Conservation (phyloP, 2,329 filamentous ascomycete species). For the Ophiosphaerella korrae region DNA sequence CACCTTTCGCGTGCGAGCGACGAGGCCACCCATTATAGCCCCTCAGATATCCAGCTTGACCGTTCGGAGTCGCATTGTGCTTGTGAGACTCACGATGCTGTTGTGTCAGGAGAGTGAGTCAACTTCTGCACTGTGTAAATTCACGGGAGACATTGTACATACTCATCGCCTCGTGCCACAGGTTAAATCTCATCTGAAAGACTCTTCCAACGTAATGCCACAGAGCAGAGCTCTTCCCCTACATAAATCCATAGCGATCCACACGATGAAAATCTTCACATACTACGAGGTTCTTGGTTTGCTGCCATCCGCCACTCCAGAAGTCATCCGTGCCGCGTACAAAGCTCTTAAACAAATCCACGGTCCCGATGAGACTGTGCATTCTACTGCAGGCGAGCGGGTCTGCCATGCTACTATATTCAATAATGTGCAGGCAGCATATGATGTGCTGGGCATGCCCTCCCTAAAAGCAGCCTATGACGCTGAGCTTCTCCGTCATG, state of each 20-base stretch:
- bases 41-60: too few relatives aligned
- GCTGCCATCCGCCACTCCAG: constrained; percentile 11
- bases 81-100: not conserved
- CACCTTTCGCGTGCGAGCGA: too few relatives aligned
- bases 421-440: constrained; percentile 18
- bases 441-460: constrained; percentile 20
- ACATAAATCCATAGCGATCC: not conserved
- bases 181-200: not conserved
- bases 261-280: constrained; percentile 12
- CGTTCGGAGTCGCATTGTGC: not conserved
- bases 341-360: constrained; percentile 20
- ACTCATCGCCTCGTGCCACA: not conserved
- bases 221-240: not conserved
- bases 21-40: too few relatives aligned
- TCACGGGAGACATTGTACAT: constrained; percentile 7
- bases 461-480: constrained; percentile 21
- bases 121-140: constrained; percentile 5
- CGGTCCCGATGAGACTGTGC: constrained; percentile 20
- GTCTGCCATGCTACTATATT: constrained; percentile 11
- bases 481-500: constrained; percentile 11
- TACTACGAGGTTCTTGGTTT: constrained; percentile 24
- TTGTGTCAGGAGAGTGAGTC: not conserved
- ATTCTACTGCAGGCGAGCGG: constrained; percentile 14
- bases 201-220: not conserved
- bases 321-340: constrained; percentile 25